Conservation (phyloP, 495 filamentous ascomycete species). For the Penicillium daleae region DNA sequence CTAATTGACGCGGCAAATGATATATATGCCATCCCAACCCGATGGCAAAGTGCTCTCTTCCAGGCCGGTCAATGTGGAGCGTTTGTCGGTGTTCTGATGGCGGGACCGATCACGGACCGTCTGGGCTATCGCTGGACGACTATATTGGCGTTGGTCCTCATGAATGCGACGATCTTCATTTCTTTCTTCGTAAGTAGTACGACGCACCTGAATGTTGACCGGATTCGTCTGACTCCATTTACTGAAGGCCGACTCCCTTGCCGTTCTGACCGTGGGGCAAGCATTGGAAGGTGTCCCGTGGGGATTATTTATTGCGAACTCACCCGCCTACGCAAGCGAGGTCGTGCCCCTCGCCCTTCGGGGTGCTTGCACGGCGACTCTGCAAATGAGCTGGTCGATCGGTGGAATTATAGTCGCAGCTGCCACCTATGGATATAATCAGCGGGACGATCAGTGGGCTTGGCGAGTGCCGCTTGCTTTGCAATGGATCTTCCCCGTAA, state of each 20-base stretch:
- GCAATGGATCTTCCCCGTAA: no score
- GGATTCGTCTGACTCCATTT: neutral
- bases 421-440: no score
- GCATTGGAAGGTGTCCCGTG: no score
- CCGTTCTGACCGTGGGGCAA: neutral
- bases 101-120: constrained; percentile 66
- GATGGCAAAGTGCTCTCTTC: constrained; percentile 44
- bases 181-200: constrained; percentile 54
- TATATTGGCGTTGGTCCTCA: constrained; percentile 58
- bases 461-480: no score
- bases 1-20: constrained; percentile 6
- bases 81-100: constrained; percentile 68
- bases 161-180: constrained; percentile 66
- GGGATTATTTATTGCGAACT: no score
- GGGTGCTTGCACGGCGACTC: no score
- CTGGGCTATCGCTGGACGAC: constrained; percentile 70
- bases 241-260: neutral
- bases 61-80: constrained; percentile 54
- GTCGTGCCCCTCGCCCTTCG: no score
- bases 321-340: no score
- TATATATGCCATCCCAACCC: constrained; percentile 29
- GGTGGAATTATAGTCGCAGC: no score
- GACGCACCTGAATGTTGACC: neutral
- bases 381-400: no score
- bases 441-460: no score